Evolutionary conservation across 2,329 filamentous ascomycete species (phyloP).

Genomic region (Graphilbum fragrans): DNA sequence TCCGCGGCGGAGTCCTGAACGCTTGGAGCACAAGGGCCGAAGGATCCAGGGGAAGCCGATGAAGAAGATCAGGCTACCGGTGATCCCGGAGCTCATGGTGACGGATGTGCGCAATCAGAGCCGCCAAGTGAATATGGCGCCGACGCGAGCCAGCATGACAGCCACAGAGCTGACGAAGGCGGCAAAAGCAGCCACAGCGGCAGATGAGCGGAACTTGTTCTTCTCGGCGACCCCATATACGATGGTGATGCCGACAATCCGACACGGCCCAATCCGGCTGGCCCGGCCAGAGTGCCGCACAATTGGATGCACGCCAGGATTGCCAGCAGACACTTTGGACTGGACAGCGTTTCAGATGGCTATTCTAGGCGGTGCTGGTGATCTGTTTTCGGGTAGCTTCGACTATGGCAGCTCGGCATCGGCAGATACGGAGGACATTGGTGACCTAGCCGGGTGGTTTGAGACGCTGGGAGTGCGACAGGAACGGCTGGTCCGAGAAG

Average conservation of each 20-base stretch:
- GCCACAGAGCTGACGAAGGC: no score
- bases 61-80: constrained; percentile 13
- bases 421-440: constrained; percentile 31
- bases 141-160: not conserved
- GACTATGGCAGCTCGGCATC: constrained; percentile 22
- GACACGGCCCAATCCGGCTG: constrained; percentile 44
- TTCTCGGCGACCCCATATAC: constrained; percentile 36
- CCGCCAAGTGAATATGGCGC: not conserved
- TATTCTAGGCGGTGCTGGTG: constrained; percentile 43
- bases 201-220: constrained; percentile 15
- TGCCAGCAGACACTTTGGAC: constrained; percentile 40
- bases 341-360: constrained; percentile 57
- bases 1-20: constrained; percentile 17
- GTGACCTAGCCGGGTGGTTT: constrained; percentile 39
- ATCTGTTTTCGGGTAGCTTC: constrained; percentile 31
- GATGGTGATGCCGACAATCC: constrained; percentile 33
- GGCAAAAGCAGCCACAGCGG: not conserved
- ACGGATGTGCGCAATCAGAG: constrained; percentile 8
- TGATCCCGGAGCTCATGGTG: constrained; percentile 28
- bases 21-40: constrained; percentile 6
- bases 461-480: constrained; percentile 34
- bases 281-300: constrained; percentile 25
- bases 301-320: not conserved
- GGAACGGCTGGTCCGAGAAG: constrained; percentile 23
- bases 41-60: no score